Evolutionary conservation across 768 basidiomycete species (phyloP).

Genomic region (Leucogyrophana mollusca): DNA sequence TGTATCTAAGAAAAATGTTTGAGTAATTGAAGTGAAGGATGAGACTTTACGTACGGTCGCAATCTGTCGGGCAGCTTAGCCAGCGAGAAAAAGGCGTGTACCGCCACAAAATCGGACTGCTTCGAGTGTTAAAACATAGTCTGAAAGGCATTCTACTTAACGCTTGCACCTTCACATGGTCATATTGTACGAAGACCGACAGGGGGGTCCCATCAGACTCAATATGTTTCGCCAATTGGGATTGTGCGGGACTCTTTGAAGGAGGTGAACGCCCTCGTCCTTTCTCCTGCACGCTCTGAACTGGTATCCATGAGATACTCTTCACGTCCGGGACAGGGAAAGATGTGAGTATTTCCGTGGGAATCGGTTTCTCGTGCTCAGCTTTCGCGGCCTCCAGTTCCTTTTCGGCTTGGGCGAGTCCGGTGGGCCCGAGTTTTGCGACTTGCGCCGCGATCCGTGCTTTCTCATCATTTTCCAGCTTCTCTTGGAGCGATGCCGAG

Average conservation of each 20-base stretch:
- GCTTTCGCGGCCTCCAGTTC: constrained; percentile 80
- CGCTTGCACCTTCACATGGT: constrained; percentile 77
- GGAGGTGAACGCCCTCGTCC: constrained; percentile 44
- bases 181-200: constrained; percentile 91
- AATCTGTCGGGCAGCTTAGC: constrained; percentile 69
- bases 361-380: constrained; percentile 83
- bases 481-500: constrained; percentile 78
- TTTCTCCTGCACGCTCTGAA: constrained; percentile 62
- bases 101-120: constrained; percentile 89
- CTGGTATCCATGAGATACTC: constrained; percentile 90
- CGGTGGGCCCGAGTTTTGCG: constrained; percentile 71
- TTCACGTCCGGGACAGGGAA: constrained; percentile 93
- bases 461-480: constrained; percentile 80
- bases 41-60: constrained; percentile 56
- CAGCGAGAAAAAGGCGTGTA: constrained; percentile 80
- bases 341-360: constrained; percentile 70
- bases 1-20: constrained; percentile 47
- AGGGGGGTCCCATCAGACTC: constrained; percentile 63
- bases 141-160: background rate
- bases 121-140: constrained; percentile 3
- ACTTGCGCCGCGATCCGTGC: constrained; percentile 70
- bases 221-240: constrained; percentile 60
- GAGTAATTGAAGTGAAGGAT: constrained; percentile 3
- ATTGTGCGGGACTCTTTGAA: constrained; percentile 28
- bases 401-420: constrained; percentile 66